A percentile compares a stretch with the other conserved stretches of the same genome.
Conservation (phyloP, 176 grass and related monocot genomes). For the Cocos nucifera region DNA sequence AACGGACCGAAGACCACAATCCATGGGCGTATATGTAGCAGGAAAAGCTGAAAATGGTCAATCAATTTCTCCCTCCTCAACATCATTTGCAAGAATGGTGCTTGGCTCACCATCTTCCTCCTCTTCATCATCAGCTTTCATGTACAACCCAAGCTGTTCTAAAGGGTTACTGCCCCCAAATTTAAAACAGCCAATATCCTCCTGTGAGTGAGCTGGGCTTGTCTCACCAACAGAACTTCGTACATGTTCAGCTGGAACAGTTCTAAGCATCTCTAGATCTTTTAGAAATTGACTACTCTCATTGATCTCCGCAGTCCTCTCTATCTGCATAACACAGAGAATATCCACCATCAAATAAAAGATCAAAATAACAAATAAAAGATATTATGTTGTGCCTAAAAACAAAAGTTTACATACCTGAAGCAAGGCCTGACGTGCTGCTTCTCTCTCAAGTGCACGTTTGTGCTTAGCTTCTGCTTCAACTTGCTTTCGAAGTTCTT, state of each 20-base stretch:
- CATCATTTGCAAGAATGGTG: slow-evolving; percentile 34
- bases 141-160: slow-evolving; percentile 79
- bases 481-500: slow-evolving; percentile 59
- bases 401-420: slow-evolving; percentile 36
- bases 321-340: slow-evolving; percentile 44
- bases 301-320: slow-evolving; percentile 93
- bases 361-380: not conserved
- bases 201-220: slow-evolving; percentile 51
- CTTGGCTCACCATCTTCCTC: slow-evolving; percentile 56
- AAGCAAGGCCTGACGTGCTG: slow-evolving; percentile 87
- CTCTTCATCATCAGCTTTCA: slow-evolving; percentile 84
- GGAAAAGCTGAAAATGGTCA: slow-evolving; percentile 29
- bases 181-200: slow-evolving; percentile 56
- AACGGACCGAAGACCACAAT: too few species aligned
- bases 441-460: slow-evolving; percentile 88
- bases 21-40: not conserved
- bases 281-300: slow-evolving; percentile 74
- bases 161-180: slow-evolving; percentile 64
- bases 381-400: not conserved
- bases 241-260: slow-evolving; percentile 48
- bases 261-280: slow-evolving; percentile 87
- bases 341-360: not conserved
- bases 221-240: slow-evolving; percentile 57
- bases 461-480: slow-evolving; percentile 77
- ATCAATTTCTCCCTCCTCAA: slow-evolving; percentile 93